phyloP scores from a whole-genome alignment of 495 filamentous ascomycete species.

The Tuber magnatum region DNA sequence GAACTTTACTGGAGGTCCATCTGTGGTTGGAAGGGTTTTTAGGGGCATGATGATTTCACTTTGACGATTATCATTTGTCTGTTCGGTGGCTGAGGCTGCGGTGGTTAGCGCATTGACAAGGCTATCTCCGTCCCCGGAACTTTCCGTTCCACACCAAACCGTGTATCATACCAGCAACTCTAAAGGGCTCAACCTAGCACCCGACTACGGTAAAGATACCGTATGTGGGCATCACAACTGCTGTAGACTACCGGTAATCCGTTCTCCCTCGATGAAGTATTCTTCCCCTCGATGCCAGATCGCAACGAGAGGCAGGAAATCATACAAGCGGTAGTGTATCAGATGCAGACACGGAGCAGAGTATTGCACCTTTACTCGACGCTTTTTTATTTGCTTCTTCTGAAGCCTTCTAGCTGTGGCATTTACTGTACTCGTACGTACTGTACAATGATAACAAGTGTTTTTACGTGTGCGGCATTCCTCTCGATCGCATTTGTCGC shows the following conservation, averaged over 20 bases:
- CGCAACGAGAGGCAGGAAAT: neutral
- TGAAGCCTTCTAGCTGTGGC: neutral
- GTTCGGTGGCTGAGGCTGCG: neutral
- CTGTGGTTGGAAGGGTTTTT: neutral
- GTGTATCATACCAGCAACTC: neutral
- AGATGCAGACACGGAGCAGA: neutral
- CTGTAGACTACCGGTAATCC: neutral
- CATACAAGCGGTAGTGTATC: neutral
- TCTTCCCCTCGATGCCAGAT: neutral
- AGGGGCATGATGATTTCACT: constrained; percentile 17
- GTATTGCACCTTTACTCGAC: neutral
- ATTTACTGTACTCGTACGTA: neutral
- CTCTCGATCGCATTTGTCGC: neutral
- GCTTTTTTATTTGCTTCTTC: neutral
- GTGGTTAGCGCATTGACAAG: neutral
- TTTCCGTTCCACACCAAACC: neutral
- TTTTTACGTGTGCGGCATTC: neutral
- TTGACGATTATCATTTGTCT: constrained; percentile 15
- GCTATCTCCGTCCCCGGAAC: neutral
- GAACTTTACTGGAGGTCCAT: neutral
- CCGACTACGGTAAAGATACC: neutral
- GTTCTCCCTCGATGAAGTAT: neutral
- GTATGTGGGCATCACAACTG: neutral
- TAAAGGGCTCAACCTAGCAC: neutral
- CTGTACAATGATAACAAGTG: neutral